Base-by-base conservation (phyloP, 805 yeast species). In the Yamadazyma scolyti region DNA sequence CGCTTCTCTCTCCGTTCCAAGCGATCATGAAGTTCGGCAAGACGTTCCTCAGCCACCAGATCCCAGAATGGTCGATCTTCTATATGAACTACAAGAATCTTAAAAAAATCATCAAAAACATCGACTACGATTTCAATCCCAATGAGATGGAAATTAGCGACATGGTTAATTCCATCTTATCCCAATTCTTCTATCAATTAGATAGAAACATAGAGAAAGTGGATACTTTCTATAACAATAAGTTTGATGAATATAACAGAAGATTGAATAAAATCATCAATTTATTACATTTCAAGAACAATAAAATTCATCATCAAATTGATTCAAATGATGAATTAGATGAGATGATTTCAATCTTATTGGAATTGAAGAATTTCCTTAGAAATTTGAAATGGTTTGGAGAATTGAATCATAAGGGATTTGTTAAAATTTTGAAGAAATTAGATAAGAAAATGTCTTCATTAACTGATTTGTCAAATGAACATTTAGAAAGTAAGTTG, bases 311-410 rank as follows among this genome's bases (percentile, higher is more conserved):
- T 30, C 59, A 48, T 47, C 50, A 51, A 32, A 47, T 61, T 25
- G 67, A 59, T 30, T 54, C 67, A 9, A 49, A 54, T 31, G 68
- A 63, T 30, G 70, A 65, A 39, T 46, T 61, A 31, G 69, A 65
- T 31, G 71, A 65, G 42, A 52, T 65, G 15, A 52, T 62, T 26
- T 45, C 56, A 14, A 79, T 87, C 12, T 60, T 89, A 22, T 64
- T 87, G 14, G 96, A 88, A 54, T 65, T 87, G 32, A 71, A 95
- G 27, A 70, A 82, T 11, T 77, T 77, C 37, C 75, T 83, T 39
- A 70, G 96, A 35, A 88, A 88, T 56, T 66, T 89, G 51, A 88
- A 85, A 54, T 90, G 97, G 96, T 89, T 75, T 54, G 94, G 94
- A 15, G 97, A 90, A 50, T 74, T 89, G 47, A 89, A 89, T 64